phyloP scores from a whole-genome alignment of 1,284 basidiomycete species.

The Moesziomyces sp. region DNA sequence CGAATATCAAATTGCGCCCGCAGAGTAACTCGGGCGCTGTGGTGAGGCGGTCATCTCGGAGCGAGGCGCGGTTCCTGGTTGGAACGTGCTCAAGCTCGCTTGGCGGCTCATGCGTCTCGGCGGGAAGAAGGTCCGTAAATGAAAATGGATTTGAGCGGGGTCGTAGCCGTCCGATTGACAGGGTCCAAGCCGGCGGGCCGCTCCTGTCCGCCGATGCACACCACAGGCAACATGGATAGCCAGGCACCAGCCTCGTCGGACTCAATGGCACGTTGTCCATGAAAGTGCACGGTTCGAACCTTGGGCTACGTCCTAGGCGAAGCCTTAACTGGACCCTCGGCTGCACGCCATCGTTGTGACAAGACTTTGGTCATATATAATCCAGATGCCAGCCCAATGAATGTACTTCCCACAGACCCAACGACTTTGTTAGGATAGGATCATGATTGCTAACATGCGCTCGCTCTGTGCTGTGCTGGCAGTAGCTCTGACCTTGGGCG shows the following conservation, averaged over 20 bases:
- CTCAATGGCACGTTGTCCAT: background rate
- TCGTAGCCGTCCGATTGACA: background rate
- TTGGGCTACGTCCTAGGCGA: too few species aligned
- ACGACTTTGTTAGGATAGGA: background rate
- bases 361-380: background rate
- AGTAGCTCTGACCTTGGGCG: background rate
- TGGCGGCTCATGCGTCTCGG: background rate
- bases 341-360: too few species aligned
- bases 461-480: slow-evolving; percentile 1
- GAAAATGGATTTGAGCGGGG: too few species aligned
- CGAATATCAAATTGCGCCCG: background rate
- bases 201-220: background rate
- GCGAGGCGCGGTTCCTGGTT: background rate
- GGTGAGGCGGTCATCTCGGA: background rate
- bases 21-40: background rate
- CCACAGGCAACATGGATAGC: background rate
- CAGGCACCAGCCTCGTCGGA: background rate
- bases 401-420: too few species aligned
- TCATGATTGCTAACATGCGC: background rate
- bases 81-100: background rate
- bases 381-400: background rate
- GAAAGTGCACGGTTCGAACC: background rate
- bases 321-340: too few species aligned
- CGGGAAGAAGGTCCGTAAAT: background rate
- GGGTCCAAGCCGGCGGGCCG: background rate